Percentiles rank a stretch among this genome's conserved stretches.
Evolutionary conservation across 371 early-diverging fungal genomes (phyloP).

Genomic region (Mortierella sp.): DNA sequence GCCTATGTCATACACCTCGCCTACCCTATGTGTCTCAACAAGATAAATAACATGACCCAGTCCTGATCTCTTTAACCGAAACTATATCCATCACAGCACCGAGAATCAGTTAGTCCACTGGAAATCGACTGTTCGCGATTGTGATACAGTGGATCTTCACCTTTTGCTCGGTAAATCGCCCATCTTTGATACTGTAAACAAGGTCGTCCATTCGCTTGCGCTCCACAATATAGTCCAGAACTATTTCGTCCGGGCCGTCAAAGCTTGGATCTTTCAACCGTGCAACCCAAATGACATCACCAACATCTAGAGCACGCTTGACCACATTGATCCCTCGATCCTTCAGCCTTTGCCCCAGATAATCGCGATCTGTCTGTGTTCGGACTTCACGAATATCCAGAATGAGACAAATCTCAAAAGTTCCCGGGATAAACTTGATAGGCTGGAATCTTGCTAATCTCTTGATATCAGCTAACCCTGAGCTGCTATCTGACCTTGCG

Average conservation of each 20-base stretch:
- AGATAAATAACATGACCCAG: constrained; percentile 84
- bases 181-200: constrained; percentile 92
- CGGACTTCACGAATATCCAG: constrained; percentile 91
- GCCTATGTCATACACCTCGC: constrained; percentile 66
- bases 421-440: constrained; percentile 59
- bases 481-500: neutral
- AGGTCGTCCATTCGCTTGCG: constrained; percentile 96
- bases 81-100: constrained; percentile 52
- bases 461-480: constrained; percentile 1
- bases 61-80: constrained; percentile 78
- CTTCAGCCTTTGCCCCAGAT: constrained; percentile 75
- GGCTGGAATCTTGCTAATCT: constrained; percentile 27
- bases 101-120: neutral
- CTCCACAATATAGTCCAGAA: constrained; percentile 91
- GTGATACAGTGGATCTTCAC: constrained; percentile 34
- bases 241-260: constrained; percentile 71
- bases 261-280: constrained; percentile 53
- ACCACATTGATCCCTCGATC: constrained; percentile 66
- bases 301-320: constrained; percentile 80
- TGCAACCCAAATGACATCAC: constrained; percentile 94
- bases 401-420: constrained; percentile 81
- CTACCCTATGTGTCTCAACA: constrained; percentile 80
- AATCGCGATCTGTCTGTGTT: constrained; percentile 74
- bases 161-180: constrained; percentile 97
- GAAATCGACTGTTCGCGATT: neutral